Evolutionary conservation across 2,329 filamentous ascomycete genomes (phyloP), one percentile per base, ranked within the genome.

Genomic region (Thyridium curvatum): DNA sequence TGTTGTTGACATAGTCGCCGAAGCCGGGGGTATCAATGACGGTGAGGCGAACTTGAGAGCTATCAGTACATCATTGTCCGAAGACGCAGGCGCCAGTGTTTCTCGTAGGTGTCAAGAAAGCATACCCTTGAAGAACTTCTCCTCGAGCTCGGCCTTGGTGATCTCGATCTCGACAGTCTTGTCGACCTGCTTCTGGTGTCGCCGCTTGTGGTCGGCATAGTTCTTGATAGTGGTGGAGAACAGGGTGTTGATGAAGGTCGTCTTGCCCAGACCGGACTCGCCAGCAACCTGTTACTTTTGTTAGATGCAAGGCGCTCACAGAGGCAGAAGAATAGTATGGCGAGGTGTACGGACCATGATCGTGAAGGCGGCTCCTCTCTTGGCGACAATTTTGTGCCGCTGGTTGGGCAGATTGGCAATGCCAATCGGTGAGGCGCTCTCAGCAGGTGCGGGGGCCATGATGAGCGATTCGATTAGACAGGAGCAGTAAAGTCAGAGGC

Each of bases 221-320:
- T 97, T 98, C 79, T 98, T 98, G 80, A 98, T 98, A 56, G 93
- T 98, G 52, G 94, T 98, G 47, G 93, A 98, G 79, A 98, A 98
- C 45, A 98, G 83, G 44, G 93, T 98, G 82, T 98, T 98, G 82
- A 98, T 97, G 72, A 98, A 98, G 58, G 93, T 98, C 18, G 94
- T 98, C 81, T 98, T 98, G 74, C 93, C 93, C 54, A 97, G 73
- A 61, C 91, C 91, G 52, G 93, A 97, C 74, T 98, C 91, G 72
- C 91, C 91, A 72, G 93, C 93, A 69, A 97, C 89, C 89, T 94
- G 30, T 30, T 7, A 42, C 14, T 30, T 31, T 37, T 41, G 41
- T 14, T 14, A 18, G 14, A 8, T 13, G 13, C 13, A 14, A 26
- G 35, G 32, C 21, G 29, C 12, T 21, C 34, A 30, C 28, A 34